Base-by-base conservation (phyloP, 164 flowering plant genomes). In the Echeveria elegans region DNA sequence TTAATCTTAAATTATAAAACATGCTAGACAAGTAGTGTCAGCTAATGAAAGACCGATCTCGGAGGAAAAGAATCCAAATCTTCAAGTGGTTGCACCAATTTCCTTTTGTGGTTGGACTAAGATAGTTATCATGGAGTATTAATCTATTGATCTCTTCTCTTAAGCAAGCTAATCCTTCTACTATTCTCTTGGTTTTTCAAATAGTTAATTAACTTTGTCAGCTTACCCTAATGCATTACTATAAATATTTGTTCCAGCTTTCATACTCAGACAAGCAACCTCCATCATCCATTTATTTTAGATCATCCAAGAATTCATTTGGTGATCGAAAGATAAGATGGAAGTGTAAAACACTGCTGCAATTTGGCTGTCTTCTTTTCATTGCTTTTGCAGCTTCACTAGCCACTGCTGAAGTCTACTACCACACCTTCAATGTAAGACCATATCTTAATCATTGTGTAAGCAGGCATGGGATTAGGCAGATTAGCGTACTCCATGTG, bases 391-490 rank as follows among this genome's bases (percentile, higher is more conserved):
- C 72, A 6, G 63, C 77, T 60, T 68, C 73, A 12, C 71, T 72
- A 5, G 64, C 76, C 18, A 37, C 23, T 61, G 78, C 83, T 36
- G 80, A 80, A 76, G 73, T 63, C 66, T 81, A 81, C 65, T 68
- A 71, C 82, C 77, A 81, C 72, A 72, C 74, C 4, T 84, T 84
- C 71, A 70, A 73, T 40, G 88, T 84, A 84, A 6, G 87, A 68
- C 21, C 36, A 69, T 36, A 6, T 11, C 38, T 19, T 29, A 14
- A 63, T 32, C 4, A 34, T 34, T 34, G 3, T 34, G 37, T 7
- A 34, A 3, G 37, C 37, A 34, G 37, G 37, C 37, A 34, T 34
- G 37, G 37, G 3, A 34, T 34, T 7, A 3, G 3, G 3, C 37
- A 34, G 37, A 67, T 34, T 34, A 34, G 7, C 7, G 37, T 64